Base-by-base conservation (phyloP, 257 asterid species). In the Scutellaria galericulata region DNA sequence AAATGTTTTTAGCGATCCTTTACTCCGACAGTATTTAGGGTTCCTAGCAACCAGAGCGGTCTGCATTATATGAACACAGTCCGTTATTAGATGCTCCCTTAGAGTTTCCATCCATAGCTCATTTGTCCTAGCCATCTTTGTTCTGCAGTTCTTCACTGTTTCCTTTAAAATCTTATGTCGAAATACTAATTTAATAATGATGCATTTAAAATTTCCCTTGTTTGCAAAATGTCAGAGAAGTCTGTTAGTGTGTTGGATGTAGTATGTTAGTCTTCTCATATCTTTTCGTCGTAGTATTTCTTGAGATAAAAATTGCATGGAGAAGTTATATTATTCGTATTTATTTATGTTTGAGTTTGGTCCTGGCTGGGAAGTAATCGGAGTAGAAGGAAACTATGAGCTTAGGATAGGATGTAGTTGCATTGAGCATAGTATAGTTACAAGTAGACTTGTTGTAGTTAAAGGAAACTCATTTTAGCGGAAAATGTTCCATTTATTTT, bases 401-500 rank as follows among this genome's bases (percentile, higher is more conserved):
- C 64, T 37, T 53, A 22, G 74, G 57, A 11, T 14, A 7, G 45
- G 47, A 44, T 66, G 45, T 53, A 7, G 52, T 50, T 46, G 55
- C 24, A 46, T 39, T 35, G 66, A 60, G 60, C 13, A 5, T 54
- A 9, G 22, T 65, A 31, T 71, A 24, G 18, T 40, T 58, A 59
- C 12, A 67, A 47, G 67, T 66, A 11, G 11, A 54, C 9, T 39
- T 75, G 12, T 50, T 31, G 20, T 69, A 4, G 56, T 44, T 12
- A 12, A 35, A n/a, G 3, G 47, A 51, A 37, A 46, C 58, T 56
- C 52, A 52, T 27, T 59, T 64, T 57, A 9, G 53, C 60, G 24
- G 71, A 65, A 68, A 65, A n/a, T 37, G 46, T 66, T 18, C 64
- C 68, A 62, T 63, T 15, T 35, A 42, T n/a, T 18, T 72, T 59